Evolutionary conservation across 495 filamentous ascomycete genomes (phyloP), one percentile per base, ranked within the genome.

Genomic region (Podospora sp.): DNA sequence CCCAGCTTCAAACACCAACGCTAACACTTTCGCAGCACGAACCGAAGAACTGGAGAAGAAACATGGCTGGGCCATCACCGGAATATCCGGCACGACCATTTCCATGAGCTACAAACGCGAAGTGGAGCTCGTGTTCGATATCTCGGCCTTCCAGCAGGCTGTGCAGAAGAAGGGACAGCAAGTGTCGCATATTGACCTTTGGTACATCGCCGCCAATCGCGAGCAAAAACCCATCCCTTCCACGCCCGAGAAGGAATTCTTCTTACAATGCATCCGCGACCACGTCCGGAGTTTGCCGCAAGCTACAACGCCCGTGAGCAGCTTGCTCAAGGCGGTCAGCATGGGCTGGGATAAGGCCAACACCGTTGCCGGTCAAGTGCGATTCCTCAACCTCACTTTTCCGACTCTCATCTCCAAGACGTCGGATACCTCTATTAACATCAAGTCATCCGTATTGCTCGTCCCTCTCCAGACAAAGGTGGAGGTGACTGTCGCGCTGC

Each of bases 61-160:
- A 33, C 83, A 88, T 68, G 92, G 93, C 63, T 99, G 96, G 96
- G 89, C 94, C 61, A 83, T 88, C 63, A 87, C 86, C 0, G 89
- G 89, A 12, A 81, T 87, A 8, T 75, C 82, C 7, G 86, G 83
- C 16, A 87, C 85, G 1, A 81, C 80, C 5, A 74, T 97, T 40
- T 90, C 89, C 6, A 89, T 97, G 85, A 86, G 86, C n/a, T 97
- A 96, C 79, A 80, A 84, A 68, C 82, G 83, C 40, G 88, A 94
- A 62, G 85, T 98, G 35, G 86, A 92, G 70, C 85, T 97, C 46
- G 86, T 85, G 53, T 92, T 96, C 78, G 85, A 92, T 70, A 84
- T 88, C 3, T 70, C 83, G 12, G 83, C 88, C 18, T 92, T 93
- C 70, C 73, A 75, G 29, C 53, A 65, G 11, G 12, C 29, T 27